Conservation (phyloP, 805 yeast species). For the Dipodascus albidus region DNA sequence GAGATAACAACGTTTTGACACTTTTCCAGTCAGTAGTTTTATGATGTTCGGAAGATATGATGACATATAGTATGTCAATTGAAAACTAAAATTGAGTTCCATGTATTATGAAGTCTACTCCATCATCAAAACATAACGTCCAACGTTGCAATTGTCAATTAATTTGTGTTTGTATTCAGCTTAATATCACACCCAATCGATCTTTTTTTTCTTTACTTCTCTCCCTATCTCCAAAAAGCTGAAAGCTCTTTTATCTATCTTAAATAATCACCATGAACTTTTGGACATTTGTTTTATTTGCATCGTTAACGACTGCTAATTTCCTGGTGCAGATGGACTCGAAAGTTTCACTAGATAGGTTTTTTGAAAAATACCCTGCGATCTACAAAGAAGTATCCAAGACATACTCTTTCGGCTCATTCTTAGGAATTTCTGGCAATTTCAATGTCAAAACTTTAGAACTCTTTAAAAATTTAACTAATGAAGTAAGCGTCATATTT, state of each 20-base stretch:
- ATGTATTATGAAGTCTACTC: no score
- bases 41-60: no score
- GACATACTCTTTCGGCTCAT: conserved; percentile 54
- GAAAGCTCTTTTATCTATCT: no score
- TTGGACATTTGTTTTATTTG: not conserved
- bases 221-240: no score
- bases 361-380: conserved; percentile 30
- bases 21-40: no score
- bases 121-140: not conserved
- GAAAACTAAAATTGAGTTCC: no score
- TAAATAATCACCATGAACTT: not conserved
- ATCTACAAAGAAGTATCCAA: conserved; percentile 36
- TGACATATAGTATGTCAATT: no score
- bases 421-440: conserved; percentile 59
- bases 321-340: conserved; percentile 19
- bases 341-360: conserved; percentile 12
- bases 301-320: conserved; percentile 2
- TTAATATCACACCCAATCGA: not conserved
- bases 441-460: conserved; percentile 37
- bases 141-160: not conserved
- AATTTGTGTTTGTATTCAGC: not conserved
- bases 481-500: conserved; percentile 10
- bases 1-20: no score
- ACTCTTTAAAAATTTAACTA: conserved; percentile 20
- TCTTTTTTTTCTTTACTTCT: no score